Conservation (phyloP, 164 flowering plant genomes). For the Annona squamosa region DNA sequence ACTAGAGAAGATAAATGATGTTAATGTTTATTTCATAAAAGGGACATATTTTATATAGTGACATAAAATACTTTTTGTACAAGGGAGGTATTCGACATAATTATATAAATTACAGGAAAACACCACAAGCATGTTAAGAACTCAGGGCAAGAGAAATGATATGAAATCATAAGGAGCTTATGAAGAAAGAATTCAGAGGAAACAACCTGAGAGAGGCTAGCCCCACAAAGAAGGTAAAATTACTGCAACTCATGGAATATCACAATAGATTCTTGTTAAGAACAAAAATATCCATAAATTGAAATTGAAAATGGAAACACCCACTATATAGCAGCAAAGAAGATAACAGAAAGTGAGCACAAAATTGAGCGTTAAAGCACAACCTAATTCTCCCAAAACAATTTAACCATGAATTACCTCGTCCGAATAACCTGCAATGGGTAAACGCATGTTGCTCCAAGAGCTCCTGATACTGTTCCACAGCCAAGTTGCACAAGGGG, state of each 20-base stretch:
- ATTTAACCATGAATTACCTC: slow-evolving; percentile 39
- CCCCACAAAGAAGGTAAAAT: background rate
- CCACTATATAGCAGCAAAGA: background rate
- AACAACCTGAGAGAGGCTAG: background rate
- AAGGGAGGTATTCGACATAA: no score
- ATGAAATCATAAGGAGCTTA: no score
- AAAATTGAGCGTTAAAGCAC: background rate
- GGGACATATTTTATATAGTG: no score
- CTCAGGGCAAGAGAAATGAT: no score
- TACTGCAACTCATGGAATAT: no score
- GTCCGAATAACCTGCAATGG: slow-evolving; percentile 96
- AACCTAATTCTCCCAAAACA: background rate
- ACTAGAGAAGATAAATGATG: no score
- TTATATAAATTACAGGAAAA: no score
- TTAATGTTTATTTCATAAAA: no score
- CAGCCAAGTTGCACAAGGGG: slow-evolving; percentile 83
- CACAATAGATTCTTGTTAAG: no score
- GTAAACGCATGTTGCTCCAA: slow-evolving; percentile 95
- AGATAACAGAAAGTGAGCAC: background rate
- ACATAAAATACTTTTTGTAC: no score
- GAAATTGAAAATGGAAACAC: background rate
- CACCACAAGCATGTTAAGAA: no score
- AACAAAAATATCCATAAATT: no score
- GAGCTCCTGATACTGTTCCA: slow-evolving; percentile 90
- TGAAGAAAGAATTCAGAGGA: background rate